phyloP scores from a whole-genome alignment of 495 filamentous ascomycete species.

The Aspergillus sclerotioniger region DNA sequence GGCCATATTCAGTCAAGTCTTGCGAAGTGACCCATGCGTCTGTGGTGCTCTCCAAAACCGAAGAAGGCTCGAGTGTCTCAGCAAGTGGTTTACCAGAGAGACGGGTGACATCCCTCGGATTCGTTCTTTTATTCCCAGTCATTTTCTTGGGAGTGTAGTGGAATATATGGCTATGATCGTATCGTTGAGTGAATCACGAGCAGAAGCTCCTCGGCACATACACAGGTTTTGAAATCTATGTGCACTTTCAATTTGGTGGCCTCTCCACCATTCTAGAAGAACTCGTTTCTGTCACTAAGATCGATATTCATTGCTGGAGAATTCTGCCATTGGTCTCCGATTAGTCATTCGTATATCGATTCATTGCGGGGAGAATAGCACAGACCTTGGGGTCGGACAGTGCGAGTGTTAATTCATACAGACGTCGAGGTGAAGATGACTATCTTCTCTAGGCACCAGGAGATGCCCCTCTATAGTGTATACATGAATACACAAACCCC shows the following conservation, averaged over 20 bases:
- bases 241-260: background rate
- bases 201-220: background rate
- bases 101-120: conserved; percentile 20
- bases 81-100: conserved; percentile 32
- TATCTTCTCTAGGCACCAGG: too few species aligned
- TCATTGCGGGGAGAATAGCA: too few species aligned
- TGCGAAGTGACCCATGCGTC: conserved; percentile 35
- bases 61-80: conserved; percentile 27
- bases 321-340: background rate
- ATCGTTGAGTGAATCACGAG: background rate
- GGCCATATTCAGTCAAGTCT: conserved; percentile 27
- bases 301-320: background rate
- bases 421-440: too few species aligned
- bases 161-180: background rate
- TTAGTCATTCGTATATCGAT: background rate
- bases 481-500: too few species aligned
- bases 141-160: background rate
- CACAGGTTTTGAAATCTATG: too few species aligned
- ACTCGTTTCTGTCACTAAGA: background rate
- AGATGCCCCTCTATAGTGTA: too few species aligned
- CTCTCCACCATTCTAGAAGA: background rate
- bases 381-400: too few species aligned
- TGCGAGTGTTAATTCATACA: too few species aligned
- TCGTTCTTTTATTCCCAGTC: conserved; percentile 9
- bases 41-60: conserved; percentile 10